Evolutionary conservation across 2,329 filamentous ascomycete species (phyloP).

Genomic region (Monilinia polystroma): DNA sequence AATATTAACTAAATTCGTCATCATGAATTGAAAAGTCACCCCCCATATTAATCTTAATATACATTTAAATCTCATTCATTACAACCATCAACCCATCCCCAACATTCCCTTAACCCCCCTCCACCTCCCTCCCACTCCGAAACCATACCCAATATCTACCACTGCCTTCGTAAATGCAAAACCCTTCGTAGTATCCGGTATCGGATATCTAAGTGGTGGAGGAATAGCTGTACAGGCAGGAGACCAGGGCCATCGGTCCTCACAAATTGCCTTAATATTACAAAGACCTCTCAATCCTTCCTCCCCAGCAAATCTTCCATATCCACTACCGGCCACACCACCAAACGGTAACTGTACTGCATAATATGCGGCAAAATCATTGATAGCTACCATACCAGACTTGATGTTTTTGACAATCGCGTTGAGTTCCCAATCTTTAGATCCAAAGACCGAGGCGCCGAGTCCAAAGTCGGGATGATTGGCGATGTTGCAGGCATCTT

Average conservation of each 20-base stretch:
- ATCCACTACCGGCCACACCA: constrained; percentile 74
- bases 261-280: constrained; percentile 83
- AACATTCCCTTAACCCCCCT: constrained; percentile 39
- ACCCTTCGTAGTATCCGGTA: constrained; percentile 61
- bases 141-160: constrained; percentile 60
- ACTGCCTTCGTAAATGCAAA: constrained; percentile 64
- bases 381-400: constrained; percentile 89
- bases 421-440: constrained; percentile 59
- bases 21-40: too few species aligned
- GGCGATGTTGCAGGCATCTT: constrained; percentile 70
- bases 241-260: constrained; percentile 64
- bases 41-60: background rate
- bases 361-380: constrained; percentile 93
- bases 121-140: constrained; percentile 37
- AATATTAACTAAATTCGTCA: too few species aligned
- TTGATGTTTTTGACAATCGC: constrained; percentile 67
- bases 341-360: constrained; percentile 94
- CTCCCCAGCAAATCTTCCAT: constrained; percentile 87
- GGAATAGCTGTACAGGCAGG: constrained; percentile 77
- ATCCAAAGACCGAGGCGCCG: constrained; percentile 84
- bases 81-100: constrained; percentile 27
- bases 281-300: constrained; percentile 84
- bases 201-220: constrained; percentile 75
- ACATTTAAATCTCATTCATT: background rate
- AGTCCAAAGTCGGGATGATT: constrained; percentile 86